Conservation (phyloP, 2,329 filamentous ascomycete genomes). For the Rhytidhysteron rufulum region DNA sequence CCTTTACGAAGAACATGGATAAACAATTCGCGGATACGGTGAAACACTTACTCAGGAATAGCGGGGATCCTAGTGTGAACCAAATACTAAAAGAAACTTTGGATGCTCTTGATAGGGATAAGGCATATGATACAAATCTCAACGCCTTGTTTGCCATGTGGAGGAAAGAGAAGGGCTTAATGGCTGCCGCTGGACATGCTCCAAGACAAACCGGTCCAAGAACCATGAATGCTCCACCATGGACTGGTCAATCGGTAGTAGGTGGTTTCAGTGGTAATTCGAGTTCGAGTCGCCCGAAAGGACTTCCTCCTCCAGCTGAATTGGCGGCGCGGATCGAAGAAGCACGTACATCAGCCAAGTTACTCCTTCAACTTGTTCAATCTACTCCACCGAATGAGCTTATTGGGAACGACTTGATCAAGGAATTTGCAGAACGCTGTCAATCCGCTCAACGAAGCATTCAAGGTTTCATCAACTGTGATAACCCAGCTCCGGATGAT, state of each 20-base stretch:
- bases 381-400: constrained; percentile 76
- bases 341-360: constrained; percentile 81
- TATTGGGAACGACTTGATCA: constrained; percentile 79
- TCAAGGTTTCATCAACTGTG: constrained; percentile 78
- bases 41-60: constrained; percentile 69
- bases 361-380: constrained; percentile 87
- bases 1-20: constrained; percentile 89
- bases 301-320: constrained; percentile 66
- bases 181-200: constrained; percentile 40
- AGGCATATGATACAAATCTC: constrained; percentile 70
- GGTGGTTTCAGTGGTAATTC: constrained; percentile 18
- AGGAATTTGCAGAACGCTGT: constrained; percentile 87
- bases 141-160: constrained; percentile 76
- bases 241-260: constrained; percentile 21
- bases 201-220: constrained; percentile 30
- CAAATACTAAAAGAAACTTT: constrained; percentile 86
- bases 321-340: constrained; percentile 82
- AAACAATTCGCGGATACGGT: constrained; percentile 73
- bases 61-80: constrained; percentile 70
- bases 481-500: constrained; percentile 79
- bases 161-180: constrained; percentile 68
- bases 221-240: constrained; percentile 43
- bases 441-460: constrained; percentile 75
- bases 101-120: constrained; percentile 69
- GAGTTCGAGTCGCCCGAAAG: constrained; percentile 13